phyloP scores from a whole-genome alignment of 768 basidiomycete species.

The Lactarius pseudohatsudake region DNA sequence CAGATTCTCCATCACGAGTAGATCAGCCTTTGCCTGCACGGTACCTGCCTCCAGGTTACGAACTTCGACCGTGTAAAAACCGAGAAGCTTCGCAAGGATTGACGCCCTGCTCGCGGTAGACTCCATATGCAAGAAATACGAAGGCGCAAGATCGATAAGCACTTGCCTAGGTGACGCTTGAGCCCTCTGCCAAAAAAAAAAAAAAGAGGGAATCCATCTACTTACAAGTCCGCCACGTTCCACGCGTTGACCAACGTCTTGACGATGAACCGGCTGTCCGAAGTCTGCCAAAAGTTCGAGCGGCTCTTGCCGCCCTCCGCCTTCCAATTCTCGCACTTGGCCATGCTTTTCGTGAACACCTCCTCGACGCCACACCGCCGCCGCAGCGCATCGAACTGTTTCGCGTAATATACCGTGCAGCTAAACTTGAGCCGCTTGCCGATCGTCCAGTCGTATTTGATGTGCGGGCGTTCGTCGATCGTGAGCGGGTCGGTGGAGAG shows the following conservation, averaged over 20 bases:
- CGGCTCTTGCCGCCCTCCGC: constrained; percentile 82
- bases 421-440: constrained; percentile 73
- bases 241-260: constrained; percentile 85
- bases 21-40: constrained; percentile 66
- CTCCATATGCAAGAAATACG: constrained; percentile 79
- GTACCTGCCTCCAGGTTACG: constrained; percentile 67
- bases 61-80: constrained; percentile 79
- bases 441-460: constrained; percentile 80
- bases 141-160: constrained; percentile 70
- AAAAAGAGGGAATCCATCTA: constrained; percentile 3
- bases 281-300: constrained; percentile 80
- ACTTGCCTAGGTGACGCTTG: constrained; percentile 54
- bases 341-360: constrained; percentile 59
- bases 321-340: constrained; percentile 61
- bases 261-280: constrained; percentile 76
- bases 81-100: constrained; percentile 74
- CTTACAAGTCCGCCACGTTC: constrained; percentile 84
- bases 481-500: constrained; percentile 40
- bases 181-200: too few species aligned
- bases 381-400: constrained; percentile 71
- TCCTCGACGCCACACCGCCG: constrained; percentile 64
- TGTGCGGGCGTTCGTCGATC: constrained; percentile 74
- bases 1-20: constrained; percentile 84
- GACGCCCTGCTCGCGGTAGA: constrained; percentile 64
- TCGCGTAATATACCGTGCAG: constrained; percentile 81